A percentile compares a stretch with the other conserved stretches of the same genome.
Evolutionary conservation across 306 rosid genomes (phyloP).

Genomic region (Malus sieversii): DNA sequence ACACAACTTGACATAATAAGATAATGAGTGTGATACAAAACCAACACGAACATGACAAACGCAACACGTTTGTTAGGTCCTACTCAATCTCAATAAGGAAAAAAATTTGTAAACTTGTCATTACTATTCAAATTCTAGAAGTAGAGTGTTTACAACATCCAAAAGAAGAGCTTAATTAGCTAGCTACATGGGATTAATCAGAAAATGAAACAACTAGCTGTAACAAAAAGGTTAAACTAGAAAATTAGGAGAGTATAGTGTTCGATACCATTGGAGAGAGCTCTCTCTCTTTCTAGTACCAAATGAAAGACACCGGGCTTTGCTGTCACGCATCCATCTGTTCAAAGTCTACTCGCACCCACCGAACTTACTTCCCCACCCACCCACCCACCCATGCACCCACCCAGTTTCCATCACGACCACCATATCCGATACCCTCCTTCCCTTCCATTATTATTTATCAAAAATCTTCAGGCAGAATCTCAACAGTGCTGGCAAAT

Average conservation of each 20-base stretch:
- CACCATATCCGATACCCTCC: constrained; percentile 5
- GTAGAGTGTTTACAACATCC: neutral
- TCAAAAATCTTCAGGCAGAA: constrained; percentile 66
- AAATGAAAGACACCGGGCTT: neutral
- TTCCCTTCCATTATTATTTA: constrained; percentile 30
- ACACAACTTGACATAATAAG: no score
- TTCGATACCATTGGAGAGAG: neutral
- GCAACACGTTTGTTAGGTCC: no score
- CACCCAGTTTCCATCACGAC: neutral
- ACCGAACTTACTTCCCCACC: constrained; percentile 20
- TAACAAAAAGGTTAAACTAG: neutral
- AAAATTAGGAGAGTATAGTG: neutral
- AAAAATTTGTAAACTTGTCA: neutral
- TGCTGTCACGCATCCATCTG: constrained; percentile 24
- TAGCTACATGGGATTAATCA: neutral
- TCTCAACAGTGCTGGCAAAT: constrained; percentile 48
- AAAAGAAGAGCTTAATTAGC: neutral
- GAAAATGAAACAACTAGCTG: neutral
- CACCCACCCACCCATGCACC: constrained; percentile 22
- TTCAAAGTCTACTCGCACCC: constrained; percentile 13
- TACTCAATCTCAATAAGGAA: no score
- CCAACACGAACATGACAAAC: no score
- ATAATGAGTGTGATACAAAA: no score
- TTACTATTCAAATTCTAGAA: neutral
- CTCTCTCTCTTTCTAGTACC: constrained; percentile 10